Conservation (phyloP, 73 alveolate species). For the Tetrahymena borealis region DNA sequence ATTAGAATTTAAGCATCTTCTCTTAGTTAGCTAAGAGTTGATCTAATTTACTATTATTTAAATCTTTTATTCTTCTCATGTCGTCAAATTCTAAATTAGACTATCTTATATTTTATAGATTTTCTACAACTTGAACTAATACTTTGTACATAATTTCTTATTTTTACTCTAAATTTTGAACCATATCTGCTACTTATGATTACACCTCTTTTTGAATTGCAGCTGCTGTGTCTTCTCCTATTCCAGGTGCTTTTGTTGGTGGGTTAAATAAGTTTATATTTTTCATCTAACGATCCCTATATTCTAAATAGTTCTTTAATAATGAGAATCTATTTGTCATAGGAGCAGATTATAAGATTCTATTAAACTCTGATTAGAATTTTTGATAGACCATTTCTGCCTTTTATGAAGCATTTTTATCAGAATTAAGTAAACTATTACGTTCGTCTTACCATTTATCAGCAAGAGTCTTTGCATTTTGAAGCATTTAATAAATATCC, state of each 20-base stretch:
- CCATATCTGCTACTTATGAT: background rate
- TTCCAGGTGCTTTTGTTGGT: background rate
- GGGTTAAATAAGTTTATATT: background rate
- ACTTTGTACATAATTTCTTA: background rate
- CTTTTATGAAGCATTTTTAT: background rate
- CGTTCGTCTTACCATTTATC: conserved; percentile 2
- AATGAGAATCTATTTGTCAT: background rate
- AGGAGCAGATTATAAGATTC: background rate
- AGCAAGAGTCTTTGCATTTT: background rate
- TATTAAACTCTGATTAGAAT: background rate
- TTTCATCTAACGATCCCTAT: background rate
- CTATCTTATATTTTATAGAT: background rate
- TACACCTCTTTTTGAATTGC: background rate
- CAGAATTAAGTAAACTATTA: background rate
- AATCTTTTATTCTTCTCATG: background rate
- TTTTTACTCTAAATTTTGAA: background rate
- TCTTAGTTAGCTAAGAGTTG: background rate
- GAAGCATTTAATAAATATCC: background rate
- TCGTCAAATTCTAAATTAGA: background rate
- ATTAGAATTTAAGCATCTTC: background rate
- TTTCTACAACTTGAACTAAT: background rate
- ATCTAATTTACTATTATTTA: background rate
- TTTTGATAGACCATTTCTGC: background rate
- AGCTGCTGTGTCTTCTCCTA: background rate
- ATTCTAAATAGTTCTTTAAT: background rate